Evolutionary conservation across 108 stramenopile genomes (phyloP).

Genomic region (Chaetoceros muelleri): DNA sequence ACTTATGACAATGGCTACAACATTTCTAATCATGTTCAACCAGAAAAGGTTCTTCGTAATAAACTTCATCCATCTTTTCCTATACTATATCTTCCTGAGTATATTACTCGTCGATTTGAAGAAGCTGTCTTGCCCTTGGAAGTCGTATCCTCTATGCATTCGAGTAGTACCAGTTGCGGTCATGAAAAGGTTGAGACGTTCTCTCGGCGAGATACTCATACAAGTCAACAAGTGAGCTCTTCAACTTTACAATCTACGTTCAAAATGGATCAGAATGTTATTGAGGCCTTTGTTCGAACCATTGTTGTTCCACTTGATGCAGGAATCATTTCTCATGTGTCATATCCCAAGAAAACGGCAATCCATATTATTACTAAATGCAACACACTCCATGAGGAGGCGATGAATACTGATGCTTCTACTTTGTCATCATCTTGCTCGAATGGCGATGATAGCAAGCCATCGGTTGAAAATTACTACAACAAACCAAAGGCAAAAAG

Average conservation of each 20-base stretch:
- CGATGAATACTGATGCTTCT: too few relatives aligned
- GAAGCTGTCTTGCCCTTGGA: neutral
- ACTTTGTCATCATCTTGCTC: too few relatives aligned
- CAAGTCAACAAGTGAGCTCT: neutral
- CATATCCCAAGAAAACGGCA: neutral
- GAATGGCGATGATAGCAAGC: neutral
- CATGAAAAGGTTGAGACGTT: neutral
- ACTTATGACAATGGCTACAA: neutral
- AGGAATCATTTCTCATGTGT: neutral
- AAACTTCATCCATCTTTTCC: neutral
- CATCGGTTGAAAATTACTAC: neutral
- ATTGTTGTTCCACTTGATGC: neutral
- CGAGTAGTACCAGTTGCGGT: too few relatives aligned
- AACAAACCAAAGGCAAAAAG: neutral
- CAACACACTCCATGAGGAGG: too few relatives aligned
- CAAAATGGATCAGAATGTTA: neutral
- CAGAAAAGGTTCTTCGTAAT: neutral
- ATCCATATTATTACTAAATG: too few relatives aligned
- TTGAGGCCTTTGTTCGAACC: neutral
- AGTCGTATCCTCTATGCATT: too few relatives aligned
- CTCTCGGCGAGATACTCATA: neutral
- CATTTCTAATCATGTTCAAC: neutral
- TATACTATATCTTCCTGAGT: neutral
- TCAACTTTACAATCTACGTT: neutral
- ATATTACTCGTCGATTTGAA: neutral